Evolutionary conservation across 2,329 filamentous ascomycete species (phyloP), one percentile per base, ranked within the genome.

Genomic region (Akanthomyces dipterigenus): DNA sequence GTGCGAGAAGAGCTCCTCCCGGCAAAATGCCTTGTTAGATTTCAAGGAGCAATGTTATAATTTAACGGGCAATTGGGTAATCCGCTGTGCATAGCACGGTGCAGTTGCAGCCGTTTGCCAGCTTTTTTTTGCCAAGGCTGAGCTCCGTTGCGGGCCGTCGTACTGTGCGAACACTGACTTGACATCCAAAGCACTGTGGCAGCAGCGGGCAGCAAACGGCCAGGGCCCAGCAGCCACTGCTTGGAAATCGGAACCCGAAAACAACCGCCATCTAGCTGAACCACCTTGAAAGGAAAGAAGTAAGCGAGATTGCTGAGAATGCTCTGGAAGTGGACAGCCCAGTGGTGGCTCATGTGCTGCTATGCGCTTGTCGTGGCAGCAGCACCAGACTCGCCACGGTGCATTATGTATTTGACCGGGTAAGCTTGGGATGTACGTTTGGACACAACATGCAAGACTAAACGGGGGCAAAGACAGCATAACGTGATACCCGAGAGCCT

Each of bases 341-440:
- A 28, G 20, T 40, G 18, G 38, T 14, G 28, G n/a, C 38, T 60
- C 18, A 24, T 56, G 9, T 50, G 46, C 45, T 28, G 45, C 14
- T 46, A 31, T 5, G 40, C 20, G 14, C 3, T 45, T n/a, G 40
- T 8, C 4, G 7, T 20, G 22, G 54, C 24, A 16, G 8, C 22
- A 2, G 18, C 38, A 22, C 6, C 40, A 46, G 18, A 18, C 38
- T 38, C 49, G 11, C 50, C 45, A 20, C 56, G 56, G 6, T 60
- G 56, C 43, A 55, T 76, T 58, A 73, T 76, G 65, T 82, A 82
- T 65, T 71, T 82, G 51, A 82, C 80, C 1, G 79, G 80, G 80
- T 80, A 64, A 65, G 70, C 5, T 28, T 18, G 24, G 36, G 34
- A 24, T 40, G 31, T 38, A 26, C 26, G 16, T 24, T 54, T 22